These are phyloP conservation scores for Hypoxylon sp. DNA, from an alignment of 2,329 filamentous ascomycete species.

Conservation along the genomic window DNA sequence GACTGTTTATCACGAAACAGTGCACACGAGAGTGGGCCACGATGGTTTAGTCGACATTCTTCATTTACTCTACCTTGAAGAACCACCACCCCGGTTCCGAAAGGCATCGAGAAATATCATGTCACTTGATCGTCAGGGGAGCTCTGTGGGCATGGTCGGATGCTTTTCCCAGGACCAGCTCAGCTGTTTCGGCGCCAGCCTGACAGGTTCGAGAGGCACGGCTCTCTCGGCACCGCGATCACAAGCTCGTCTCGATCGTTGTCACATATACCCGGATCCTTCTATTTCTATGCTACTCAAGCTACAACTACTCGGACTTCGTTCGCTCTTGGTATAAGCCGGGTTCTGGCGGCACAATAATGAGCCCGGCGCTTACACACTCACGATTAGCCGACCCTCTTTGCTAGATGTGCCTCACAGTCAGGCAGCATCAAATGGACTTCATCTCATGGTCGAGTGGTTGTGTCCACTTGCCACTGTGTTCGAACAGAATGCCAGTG, in stretches of 20 bases:
- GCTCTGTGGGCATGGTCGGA: slow-evolving; percentile 1
- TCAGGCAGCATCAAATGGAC: neutral
- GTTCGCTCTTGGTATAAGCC: neutral
- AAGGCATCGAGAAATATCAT: neutral
- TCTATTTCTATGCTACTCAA: neutral
- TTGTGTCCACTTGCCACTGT: neutral
- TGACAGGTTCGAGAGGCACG: neutral
- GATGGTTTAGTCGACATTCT: slow-evolving; percentile 5
- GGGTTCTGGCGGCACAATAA: neutral
- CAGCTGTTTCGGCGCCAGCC: neutral
- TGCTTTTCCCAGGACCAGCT: neutral
- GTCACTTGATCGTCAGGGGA: neutral
- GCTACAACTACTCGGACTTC: neutral
- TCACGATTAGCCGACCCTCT: neutral
- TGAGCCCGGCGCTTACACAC: neutral
- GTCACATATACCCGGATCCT: slow-evolving; percentile 14
- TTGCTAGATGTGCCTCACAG: neutral
- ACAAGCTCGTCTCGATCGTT: neutral
- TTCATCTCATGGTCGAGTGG: neutral
- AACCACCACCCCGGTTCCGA: slow-evolving; percentile 10
- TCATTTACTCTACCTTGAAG: slow-evolving; percentile 2
- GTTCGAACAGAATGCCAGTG: neutral
- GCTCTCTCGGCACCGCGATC: neutral
- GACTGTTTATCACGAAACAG: neutral
- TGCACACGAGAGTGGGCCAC: neutral